Evolutionary conservation across 495 filamentous ascomycete genomes (phyloP).

Genomic region (Penicillium mononematosum): DNA sequence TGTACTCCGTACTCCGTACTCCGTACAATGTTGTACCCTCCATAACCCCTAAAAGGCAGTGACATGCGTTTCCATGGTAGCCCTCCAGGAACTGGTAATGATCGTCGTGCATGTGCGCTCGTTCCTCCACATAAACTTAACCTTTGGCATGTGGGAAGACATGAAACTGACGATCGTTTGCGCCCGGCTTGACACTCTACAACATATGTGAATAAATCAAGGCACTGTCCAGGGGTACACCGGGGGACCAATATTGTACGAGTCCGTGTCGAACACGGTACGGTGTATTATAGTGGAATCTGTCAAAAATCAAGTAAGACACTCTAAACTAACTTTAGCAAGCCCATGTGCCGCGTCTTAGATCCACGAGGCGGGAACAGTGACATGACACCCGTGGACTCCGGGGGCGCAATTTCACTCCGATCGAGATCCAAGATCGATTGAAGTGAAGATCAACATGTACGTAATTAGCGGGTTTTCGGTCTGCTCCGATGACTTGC

Average conservation of each 20-base stretch:
- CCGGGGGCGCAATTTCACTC: slow-evolving; percentile 10
- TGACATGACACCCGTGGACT: slow-evolving; percentile 17
- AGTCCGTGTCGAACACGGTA: background rate
- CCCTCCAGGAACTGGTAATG: slow-evolving; percentile 10
- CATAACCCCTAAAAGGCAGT: too few species aligned
- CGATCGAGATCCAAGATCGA: slow-evolving; percentile 10
- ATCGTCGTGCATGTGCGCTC: slow-evolving; percentile 1
- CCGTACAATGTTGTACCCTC: too few species aligned
- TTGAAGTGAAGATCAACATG: slow-evolving; percentile 10
- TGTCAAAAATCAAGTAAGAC: background rate
- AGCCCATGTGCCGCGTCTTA: slow-evolving; percentile 20
- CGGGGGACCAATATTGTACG: background rate
- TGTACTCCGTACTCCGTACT: too few species aligned
- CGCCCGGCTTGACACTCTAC: background rate
- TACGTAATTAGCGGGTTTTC: slow-evolving; percentile 4
- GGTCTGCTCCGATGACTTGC: background rate
- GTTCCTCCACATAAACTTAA: background rate
- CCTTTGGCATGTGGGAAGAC: slow-evolving; percentile 2
- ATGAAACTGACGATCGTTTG: slow-evolving; percentile 4
- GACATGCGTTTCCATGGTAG: background rate
- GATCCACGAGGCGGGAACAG: slow-evolving; percentile 22
- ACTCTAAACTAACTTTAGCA: background rate
- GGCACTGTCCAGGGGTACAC: background rate
- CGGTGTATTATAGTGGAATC: background rate
- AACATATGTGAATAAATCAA: background rate